These are phyloP conservation scores for Leucocoprinus birnbaumii DNA, from an alignment of 768 basidiomycete genomes.

Conservation along the genomic window DNA sequence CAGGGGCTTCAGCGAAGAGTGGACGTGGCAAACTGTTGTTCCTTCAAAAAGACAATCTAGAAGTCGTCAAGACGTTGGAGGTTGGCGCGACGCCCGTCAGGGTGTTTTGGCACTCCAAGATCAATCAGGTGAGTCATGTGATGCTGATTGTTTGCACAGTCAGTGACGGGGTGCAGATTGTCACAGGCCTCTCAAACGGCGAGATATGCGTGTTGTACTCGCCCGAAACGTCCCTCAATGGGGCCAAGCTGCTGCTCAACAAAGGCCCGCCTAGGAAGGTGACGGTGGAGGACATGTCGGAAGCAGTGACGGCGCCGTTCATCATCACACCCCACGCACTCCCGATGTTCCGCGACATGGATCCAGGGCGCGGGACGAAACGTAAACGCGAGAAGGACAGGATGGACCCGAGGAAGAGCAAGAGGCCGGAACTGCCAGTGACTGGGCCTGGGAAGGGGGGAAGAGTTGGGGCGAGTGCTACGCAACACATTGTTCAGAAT, in stretches of 20 bases:
- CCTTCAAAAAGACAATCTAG: conserved; percentile 66
- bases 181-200: conserved; percentile 86
- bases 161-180: conserved; percentile 52
- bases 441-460: conserved; percentile 93
- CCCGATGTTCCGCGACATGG: conserved; percentile 89
- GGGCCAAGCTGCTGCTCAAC: conserved; percentile 84
- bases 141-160: conserved; percentile 14
- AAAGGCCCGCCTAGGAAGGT: conserved; percentile 84
- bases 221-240: conserved; percentile 84
- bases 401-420: conserved; percentile 87
- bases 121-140: conserved; percentile 78
- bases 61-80: conserved; percentile 62
- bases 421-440: conserved; percentile 89
- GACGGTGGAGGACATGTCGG: conserved; percentile 86
- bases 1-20: conserved; percentile 64
- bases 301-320: conserved; percentile 78
- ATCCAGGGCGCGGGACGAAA: conserved; percentile 71
- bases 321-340: conserved; percentile 92
- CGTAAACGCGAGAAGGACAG: conserved; percentile 89
- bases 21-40: conserved; percentile 72
- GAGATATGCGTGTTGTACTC: conserved; percentile 91
- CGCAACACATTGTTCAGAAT: conserved; percentile 95
- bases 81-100: conserved; percentile 83
- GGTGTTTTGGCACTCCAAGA: conserved; percentile 93
- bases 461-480: conserved; percentile 93